Percentiles rank a stretch among this genome's conserved stretches.
These are phyloP conservation scores for Oidiodendron maius DNA, from an alignment of 495 filamentous ascomycete genomes.

Conservation along the genomic window DNA sequence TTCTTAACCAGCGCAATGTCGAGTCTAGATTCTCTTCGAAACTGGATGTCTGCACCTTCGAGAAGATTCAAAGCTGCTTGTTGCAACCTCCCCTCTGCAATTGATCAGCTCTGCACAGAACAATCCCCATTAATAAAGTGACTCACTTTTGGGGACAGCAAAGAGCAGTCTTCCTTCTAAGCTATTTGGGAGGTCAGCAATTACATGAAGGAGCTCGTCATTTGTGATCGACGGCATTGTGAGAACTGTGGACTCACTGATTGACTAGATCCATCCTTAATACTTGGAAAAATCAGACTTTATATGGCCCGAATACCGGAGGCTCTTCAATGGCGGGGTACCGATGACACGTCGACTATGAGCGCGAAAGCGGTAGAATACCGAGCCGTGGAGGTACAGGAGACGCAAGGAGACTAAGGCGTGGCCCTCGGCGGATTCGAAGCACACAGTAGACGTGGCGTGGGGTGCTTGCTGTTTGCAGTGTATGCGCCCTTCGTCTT, in stretches of 20 bases:
- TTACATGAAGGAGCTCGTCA: slow-evolving; percentile 11
- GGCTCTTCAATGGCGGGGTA: too few relatives aligned
- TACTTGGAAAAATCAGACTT: too few relatives aligned
- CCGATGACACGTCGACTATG: too few relatives aligned
- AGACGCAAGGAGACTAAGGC: too few relatives aligned
- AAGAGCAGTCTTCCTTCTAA: slow-evolving; percentile 91
- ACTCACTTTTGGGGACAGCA: slow-evolving; percentile 87
- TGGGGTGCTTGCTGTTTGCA: too few relatives aligned
- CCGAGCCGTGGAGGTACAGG: too few relatives aligned
- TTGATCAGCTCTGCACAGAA: background rate
- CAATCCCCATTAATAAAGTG: background rate
- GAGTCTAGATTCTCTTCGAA: slow-evolving; percentile 83
- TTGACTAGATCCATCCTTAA: slow-evolving; percentile 74
- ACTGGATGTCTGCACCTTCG: slow-evolving; percentile 90
- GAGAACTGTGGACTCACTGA: slow-evolving; percentile 50
- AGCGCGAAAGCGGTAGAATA: too few relatives aligned
- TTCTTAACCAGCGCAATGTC: slow-evolving; percentile 97
- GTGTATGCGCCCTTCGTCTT: too few relatives aligned
- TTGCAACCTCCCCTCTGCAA: slow-evolving; percentile 83
- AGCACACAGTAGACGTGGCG: too few relatives aligned
- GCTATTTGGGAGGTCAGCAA: slow-evolving; percentile 43
- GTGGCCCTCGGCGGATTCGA: too few relatives aligned
- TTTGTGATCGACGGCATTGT: slow-evolving; percentile 8
- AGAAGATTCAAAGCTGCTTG: slow-evolving; percentile 82
- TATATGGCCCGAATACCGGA: too few relatives aligned